Base-by-base conservation (phyloP, 495 filamentous ascomycete species). In the Lophiostoma macrostomum region DNA sequence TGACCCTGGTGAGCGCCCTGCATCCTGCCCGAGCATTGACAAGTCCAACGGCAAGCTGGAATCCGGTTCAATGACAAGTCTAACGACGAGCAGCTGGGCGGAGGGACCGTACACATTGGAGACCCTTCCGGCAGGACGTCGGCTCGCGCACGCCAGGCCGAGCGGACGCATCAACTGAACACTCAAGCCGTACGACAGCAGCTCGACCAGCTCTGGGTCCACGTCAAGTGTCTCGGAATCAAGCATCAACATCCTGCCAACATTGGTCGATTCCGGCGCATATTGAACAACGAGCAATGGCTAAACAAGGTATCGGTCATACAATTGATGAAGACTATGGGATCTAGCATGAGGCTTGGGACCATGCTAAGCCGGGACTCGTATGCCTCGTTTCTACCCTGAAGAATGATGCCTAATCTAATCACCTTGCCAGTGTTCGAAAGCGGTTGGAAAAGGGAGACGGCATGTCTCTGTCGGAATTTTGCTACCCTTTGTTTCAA, bases 381-480 rank as follows among this genome's bases (percentile, higher is more conserved):
- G 86, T 91, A 65, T 80, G n/a, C n/a, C n/a, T n/a, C n/a, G 87
- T 82, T 51, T 55, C 50, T 24, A 28, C 30, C 6, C 27, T 25
- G 24, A 24, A 5, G 14, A 6, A 22, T 16, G 24, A 3, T 12
- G 29, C 30, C n/a, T 14, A 14, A 6, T 6, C n/a, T 16, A 5
- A 18, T 16, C 34, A 14, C 31, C 27, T 12, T 13, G 22, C 16
- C 35, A 91, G 89, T 19, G 93, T 96, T 45, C 93, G 87, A 68
- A 84, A 76, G 11, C 86, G 85, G 50, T 79, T 97, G 78, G 73
- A 74, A 20, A 81, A 80, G 19, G 88, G 88, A 0, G 86, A 91
- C 43, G 93, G 93, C 45, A 88, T 99, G 82, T 93, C 91, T 7
- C 88, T 91, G 59, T 83, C 88, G 16, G 93, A 99, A 69, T 96